These are phyloP conservation scores for Cryptococcus sp. DNA, from an alignment of 1,284 basidiomycete species.

Conservation along the genomic window DNA sequence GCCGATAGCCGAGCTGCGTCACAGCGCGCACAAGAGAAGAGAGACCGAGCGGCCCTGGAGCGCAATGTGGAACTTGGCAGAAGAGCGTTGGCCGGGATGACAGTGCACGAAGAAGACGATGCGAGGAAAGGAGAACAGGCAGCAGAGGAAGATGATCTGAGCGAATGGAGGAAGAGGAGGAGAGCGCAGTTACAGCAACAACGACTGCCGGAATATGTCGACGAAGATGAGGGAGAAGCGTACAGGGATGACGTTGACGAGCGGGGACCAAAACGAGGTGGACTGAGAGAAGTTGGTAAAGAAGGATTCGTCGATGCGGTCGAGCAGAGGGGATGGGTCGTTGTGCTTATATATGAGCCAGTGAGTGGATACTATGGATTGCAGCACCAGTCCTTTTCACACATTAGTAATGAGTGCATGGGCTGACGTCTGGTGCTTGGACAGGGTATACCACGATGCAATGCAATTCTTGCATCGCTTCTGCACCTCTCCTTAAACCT, in stretches of 20 bases:
- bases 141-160: constrained; percentile 16
- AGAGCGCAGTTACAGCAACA: constrained; percentile 13
- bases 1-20: constrained; percentile 32
- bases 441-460: constrained; percentile 45
- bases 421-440: constrained; percentile 1
- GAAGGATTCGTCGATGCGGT: constrained; percentile 44
- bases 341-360: constrained; percentile 49
- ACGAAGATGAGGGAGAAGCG: constrained; percentile 7
- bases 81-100: constrained; percentile 33
- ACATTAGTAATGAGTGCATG: background rate
- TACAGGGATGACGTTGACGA: constrained; percentile 1
- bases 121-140: constrained; percentile 11
- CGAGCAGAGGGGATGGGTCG: constrained; percentile 45
- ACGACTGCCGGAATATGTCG: constrained; percentile 12
- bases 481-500: constrained; percentile 35
- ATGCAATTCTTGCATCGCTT: constrained; percentile 32
- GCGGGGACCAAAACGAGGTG: constrained; percentile 19
- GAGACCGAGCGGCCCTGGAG: constrained; percentile 2
- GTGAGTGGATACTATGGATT: constrained; percentile 28
- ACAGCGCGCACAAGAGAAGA: background rate
- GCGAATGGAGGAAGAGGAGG: constrained; percentile 16
- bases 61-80: constrained; percentile 7
- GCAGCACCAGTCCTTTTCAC: background rate
- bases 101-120: constrained; percentile 35
- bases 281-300: constrained; percentile 42